Percentiles rank a stretch among this genome's conserved stretches.
Evolutionary conservation across 1,284 basidiomycete genomes (phyloP).

Genomic region (Austropuccinia psidii): DNA sequence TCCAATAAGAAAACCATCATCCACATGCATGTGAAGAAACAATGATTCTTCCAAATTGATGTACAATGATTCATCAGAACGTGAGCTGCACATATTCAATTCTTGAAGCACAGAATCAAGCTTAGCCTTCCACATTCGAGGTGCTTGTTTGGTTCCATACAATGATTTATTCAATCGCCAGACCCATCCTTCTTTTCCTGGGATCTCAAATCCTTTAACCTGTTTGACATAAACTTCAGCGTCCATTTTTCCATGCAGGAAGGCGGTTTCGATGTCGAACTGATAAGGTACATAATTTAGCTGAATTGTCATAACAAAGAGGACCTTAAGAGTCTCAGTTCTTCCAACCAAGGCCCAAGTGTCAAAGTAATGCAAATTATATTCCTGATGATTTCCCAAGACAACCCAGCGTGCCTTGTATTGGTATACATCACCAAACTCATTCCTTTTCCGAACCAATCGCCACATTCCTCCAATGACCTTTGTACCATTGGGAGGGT

Average conservation of each 20-base stretch:
- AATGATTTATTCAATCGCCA: constrained; percentile 4
- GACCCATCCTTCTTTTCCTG: not conserved
- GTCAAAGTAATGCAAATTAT: not conserved
- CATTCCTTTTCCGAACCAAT: not conserved
- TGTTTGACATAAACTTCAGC: not conserved
- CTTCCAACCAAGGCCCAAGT: not conserved
- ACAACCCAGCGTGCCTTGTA: constrained; percentile 12
- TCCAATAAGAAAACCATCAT: not conserved
- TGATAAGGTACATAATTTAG: not conserved
- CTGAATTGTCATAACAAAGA: not conserved
- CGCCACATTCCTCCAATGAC: constrained; percentile 18
- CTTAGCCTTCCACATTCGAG: not conserved
- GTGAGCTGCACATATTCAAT: not conserved
- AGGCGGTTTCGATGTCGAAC: constrained; percentile 1
- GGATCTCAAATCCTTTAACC: not conserved
- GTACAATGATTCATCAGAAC: not conserved
- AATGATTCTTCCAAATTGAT: not conserved
- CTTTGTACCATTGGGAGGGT: not conserved
- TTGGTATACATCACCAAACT: not conserved
- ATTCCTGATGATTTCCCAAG: constrained; percentile 12
- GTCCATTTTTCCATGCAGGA: constrained; percentile 2
- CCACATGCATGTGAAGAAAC: constrained; percentile 10
- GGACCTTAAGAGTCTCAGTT: not conserved
- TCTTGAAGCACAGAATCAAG: not conserved
- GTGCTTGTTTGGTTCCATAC: constrained; percentile 12